Conservation (phyloP, 139 green algal genomes). For the Volvox reticuliferus region DNA sequence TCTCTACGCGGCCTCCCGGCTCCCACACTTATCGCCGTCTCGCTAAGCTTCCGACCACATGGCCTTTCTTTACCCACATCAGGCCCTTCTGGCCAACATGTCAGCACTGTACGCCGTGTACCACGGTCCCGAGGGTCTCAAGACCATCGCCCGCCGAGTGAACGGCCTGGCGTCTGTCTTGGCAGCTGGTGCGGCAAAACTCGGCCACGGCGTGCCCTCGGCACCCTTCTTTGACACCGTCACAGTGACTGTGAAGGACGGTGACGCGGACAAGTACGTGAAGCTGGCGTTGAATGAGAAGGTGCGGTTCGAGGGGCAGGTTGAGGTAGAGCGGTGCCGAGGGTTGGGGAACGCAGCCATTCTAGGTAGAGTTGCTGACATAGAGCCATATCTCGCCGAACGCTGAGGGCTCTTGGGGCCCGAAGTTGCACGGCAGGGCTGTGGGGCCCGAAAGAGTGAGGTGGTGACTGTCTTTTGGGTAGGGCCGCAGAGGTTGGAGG, state of each 20-base stretch:
- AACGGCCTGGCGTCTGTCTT: constrained; percentile 91
- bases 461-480: too few species aligned
- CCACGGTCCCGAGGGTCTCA: constrained; percentile 96
- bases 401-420: too few species aligned
- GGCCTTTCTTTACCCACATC: neutral
- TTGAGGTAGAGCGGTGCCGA: too few species aligned
- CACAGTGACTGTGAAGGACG: constrained; percentile 71
- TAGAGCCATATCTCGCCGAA: too few species aligned
- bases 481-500: too few species aligned
- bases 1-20: too few species aligned
- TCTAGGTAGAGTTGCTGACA: too few species aligned
- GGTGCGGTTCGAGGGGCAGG: neutral
- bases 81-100: constrained; percentile 98
- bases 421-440: too few species aligned
- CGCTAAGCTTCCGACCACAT: neutral
- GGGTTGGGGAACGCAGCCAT: too few species aligned
- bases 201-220: constrained; percentile 70
- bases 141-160: constrained; percentile 88
- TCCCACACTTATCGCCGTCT: too few species aligned
- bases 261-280: constrained; percentile 64
- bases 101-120: constrained; percentile 97
- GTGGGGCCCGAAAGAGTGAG: too few species aligned
- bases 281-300: constrained; percentile 45
- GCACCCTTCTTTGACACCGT: constrained; percentile 98
- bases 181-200: constrained; percentile 85